phyloP scores from a whole-genome alignment of 306 rosid species.

The apple (Malus domestica) region DNA sequence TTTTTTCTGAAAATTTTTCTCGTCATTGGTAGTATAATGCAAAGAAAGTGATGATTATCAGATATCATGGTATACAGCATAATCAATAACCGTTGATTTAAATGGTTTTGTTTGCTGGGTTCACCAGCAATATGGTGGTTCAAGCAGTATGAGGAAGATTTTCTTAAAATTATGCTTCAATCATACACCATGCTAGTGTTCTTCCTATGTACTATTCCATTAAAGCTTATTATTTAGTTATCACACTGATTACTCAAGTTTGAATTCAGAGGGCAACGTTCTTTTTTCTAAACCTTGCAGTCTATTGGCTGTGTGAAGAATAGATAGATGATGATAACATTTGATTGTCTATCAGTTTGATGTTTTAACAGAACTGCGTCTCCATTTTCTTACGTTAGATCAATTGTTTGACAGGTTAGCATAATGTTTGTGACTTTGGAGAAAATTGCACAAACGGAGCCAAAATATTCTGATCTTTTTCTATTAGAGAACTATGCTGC shows the following conservation, averaged over 20 bases:
- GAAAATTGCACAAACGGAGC: constrained; percentile 77
- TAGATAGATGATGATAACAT: not conserved
- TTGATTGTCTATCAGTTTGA: not conserved
- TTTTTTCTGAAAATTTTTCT: not conserved
- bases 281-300: not conserved
- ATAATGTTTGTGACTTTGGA: constrained; percentile 96
- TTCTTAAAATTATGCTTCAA: not conserved
- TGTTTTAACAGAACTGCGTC: not conserved
- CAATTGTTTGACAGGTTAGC: constrained; percentile 60
- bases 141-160: not conserved
- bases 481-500: constrained; percentile 95
- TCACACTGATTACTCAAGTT: not conserved
- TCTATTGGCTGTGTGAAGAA: not conserved
- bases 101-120: not conserved
- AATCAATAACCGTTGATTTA: not conserved
- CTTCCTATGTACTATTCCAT: not conserved
- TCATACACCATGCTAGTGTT: not conserved
- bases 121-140: not conserved
- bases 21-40: not conserved
- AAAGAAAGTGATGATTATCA: not conserved
- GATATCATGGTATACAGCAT: not conserved
- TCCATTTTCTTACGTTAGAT: not conserved
- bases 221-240: not conserved
- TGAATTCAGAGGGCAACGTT: not conserved
- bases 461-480: constrained; percentile 80